Evolutionary conservation across 2,329 filamentous ascomycete species (phyloP).

Genomic region (Lasiodiplodia hormozganensis): DNA sequence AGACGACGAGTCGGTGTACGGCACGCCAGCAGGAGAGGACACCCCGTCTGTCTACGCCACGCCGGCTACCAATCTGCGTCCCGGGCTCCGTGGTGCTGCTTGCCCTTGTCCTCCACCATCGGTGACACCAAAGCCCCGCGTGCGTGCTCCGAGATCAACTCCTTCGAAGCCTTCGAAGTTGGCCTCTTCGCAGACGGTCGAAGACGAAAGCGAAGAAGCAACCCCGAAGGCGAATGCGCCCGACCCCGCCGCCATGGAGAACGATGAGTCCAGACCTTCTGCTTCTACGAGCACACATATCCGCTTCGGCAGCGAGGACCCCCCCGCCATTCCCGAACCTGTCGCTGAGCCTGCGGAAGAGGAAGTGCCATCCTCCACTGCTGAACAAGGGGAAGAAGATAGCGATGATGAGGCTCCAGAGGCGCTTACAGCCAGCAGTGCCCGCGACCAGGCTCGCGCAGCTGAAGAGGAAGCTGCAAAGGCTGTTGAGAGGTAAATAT

Average conservation of each 20-base stretch:
- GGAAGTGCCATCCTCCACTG: constrained; percentile 9
- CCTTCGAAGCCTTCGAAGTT: constrained; percentile 27
- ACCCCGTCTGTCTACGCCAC: constrained; percentile 28
- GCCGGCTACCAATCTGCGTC: constrained; percentile 24
- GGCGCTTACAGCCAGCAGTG: constrained; percentile 42
- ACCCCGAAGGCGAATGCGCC: constrained; percentile 8
- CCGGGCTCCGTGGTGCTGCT: constrained; percentile 3
- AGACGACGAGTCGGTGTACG: constrained; percentile 27
- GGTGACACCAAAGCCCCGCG: constrained; percentile 19
- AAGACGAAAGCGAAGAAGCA: constrained; percentile 11
- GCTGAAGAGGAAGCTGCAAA: constrained; percentile 40
- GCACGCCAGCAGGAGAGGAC: constrained; percentile 24
- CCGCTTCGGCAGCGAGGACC: constrained; percentile 47
- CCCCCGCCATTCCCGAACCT: constrained; percentile 27
- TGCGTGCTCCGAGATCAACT: constrained; percentile 14
- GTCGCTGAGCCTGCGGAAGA: not conserved
- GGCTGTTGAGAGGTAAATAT: constrained; percentile 36
- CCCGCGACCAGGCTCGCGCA: constrained; percentile 39
- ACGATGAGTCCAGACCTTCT: not conserved
- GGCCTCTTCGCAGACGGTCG: constrained; percentile 18
- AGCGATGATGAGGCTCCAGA: constrained; percentile 48
- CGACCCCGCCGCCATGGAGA: not conserved
- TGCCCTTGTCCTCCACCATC: constrained; percentile 15
- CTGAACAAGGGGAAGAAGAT: constrained; percentile 35
- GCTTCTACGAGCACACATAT: constrained; percentile 33